Evolutionary conservation across 148 eudicot species (phyloP).

Genomic region (Beta vulgaris): DNA sequence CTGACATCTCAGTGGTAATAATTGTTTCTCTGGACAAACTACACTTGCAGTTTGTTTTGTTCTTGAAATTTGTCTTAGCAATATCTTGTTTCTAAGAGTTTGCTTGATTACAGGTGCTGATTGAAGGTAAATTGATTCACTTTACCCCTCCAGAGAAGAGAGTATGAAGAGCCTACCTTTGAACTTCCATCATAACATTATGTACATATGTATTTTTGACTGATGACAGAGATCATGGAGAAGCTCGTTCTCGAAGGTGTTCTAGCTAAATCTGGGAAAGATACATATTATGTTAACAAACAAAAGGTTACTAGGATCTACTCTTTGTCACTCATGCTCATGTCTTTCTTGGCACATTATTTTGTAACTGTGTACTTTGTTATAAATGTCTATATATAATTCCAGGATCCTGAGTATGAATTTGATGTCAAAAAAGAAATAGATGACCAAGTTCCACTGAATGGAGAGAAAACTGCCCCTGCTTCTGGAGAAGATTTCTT

Average conservation of each 20-base stretch:
- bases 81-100: conserved; percentile 12
- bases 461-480: conserved; percentile 38
- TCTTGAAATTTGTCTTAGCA: not conserved
- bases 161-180: conserved; percentile 10
- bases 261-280: conserved; percentile 50
- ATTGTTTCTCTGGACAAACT: not conserved
- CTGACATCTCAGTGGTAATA: conserved; percentile 76
- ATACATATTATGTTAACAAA: conserved; percentile 50
- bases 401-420: conserved; percentile 54
- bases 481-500: conserved; percentile 49
- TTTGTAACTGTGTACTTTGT: not conserved
- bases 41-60: not conserved
- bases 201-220: conserved; percentile 1
- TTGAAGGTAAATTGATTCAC: conserved; percentile 59
- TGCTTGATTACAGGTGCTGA: conserved; percentile 61
- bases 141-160: conserved; percentile 14
- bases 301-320: conserved; percentile 49
- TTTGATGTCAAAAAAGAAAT: conserved; percentile 82
- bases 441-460: conserved; percentile 34
- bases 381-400: not conserved
- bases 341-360: conserved; percentile 1
- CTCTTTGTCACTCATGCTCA: conserved; percentile 7
- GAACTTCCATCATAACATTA: not conserved
- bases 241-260: conserved; percentile 71
- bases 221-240: conserved; percentile 68